These are phyloP conservation scores for Hapsidospora chrysogenum DNA, from an alignment of 495 filamentous ascomycete species.

Conservation along the genomic window DNA sequence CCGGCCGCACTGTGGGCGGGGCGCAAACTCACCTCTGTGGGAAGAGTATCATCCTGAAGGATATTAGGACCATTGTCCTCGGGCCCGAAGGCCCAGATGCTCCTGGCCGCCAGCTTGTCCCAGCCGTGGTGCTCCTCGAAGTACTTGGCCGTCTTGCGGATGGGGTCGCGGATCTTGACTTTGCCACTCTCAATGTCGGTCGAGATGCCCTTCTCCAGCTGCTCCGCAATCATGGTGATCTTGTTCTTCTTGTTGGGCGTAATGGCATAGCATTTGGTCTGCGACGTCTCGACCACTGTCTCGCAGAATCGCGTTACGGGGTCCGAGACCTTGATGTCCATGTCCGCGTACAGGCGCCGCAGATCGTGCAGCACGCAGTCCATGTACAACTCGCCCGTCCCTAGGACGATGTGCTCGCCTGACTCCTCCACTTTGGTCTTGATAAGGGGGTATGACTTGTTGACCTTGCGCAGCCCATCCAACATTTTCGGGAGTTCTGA, in stretches of 20 bases:
- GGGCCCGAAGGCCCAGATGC: slow-evolving; percentile 97
- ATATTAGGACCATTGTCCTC: slow-evolving; percentile 94
- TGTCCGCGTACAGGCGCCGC: slow-evolving; percentile 85
- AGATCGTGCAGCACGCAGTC: slow-evolving; percentile 96
- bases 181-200: slow-evolving; percentile 86
- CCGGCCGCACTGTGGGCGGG: too few relatives aligned
- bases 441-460: slow-evolving; percentile 91
- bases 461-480: slow-evolving; percentile 87
- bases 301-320: slow-evolving; percentile 96
- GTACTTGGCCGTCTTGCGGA: slow-evolving; percentile 85
- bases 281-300: slow-evolving; percentile 92
- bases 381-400: slow-evolving; percentile 96
- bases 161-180: slow-evolving; percentile 84
- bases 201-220: slow-evolving; percentile 83
- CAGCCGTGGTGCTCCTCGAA: slow-evolving; percentile 97
- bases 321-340: slow-evolving; percentile 97
- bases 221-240: slow-evolving; percentile 95
- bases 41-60: slow-evolving; percentile 88
- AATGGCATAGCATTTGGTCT: slow-evolving; percentile 93
- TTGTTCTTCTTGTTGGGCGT: slow-evolving; percentile 99
- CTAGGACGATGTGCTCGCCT: slow-evolving; percentile 90
- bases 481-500: slow-evolving; percentile 99
- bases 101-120: slow-evolving; percentile 84
- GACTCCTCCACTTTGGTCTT: slow-evolving; percentile 97
- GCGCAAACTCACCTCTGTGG: slow-evolving; percentile 42